Evolutionary conservation across 225 moss, liverwort and hornwort genomes (phyloP).

Genomic region (Climacium dendroides): DNA sequence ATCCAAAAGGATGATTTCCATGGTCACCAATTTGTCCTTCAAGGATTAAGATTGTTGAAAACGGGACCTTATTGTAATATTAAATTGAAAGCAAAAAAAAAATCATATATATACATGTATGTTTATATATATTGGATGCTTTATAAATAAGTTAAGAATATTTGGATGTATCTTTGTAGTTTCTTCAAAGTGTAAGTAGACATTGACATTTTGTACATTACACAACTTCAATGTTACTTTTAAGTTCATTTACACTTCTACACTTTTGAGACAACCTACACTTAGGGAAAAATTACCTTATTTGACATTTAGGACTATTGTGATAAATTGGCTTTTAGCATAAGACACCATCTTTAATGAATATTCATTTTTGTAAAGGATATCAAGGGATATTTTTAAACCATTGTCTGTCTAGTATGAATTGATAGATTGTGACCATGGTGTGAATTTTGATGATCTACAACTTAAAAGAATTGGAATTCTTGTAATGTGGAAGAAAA

Average conservation of each 20-base stretch:
- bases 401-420: no score
- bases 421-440: no score
- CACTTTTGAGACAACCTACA: background rate
- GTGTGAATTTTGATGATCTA: background rate
- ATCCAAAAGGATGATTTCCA: no score
- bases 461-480: background rate
- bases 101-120: no score
- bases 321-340: background rate
- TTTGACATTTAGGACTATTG: background rate
- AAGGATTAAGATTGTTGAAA: background rate
- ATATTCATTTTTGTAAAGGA: background rate
- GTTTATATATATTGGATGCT: no score
- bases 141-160: no score
- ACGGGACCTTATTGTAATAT: rapidly evolving
- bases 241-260: background rate
- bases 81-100: no score
- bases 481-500: background rate
- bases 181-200: no score
- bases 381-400: background rate
- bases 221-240: background rate
- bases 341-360: background rate
- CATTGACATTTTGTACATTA: no score
- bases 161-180: no score
- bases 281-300: background rate
- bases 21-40: no score